Evolutionary conservation across 106 monocot species (phyloP), one percentile per base, ranked within the genome.

Genomic region (Dioscorea dumetorum): DNA sequence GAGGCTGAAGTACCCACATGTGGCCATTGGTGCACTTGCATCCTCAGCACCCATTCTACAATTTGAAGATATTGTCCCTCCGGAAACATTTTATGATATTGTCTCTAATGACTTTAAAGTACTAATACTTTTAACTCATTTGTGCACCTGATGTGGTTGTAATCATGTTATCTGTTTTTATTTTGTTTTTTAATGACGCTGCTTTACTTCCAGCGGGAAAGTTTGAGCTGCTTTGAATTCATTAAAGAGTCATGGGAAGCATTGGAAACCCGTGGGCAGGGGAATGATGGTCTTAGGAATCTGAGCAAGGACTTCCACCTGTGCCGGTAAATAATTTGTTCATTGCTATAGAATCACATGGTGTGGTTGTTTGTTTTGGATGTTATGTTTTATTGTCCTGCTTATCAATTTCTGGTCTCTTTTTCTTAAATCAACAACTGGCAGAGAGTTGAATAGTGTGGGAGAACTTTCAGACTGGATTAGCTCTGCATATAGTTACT

Each of bases 41-140:
- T 91, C 95, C 0, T 95, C 95, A n/a, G 91, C 95, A 41, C 95
- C 91, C 23, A 95, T 95, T 71, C 65, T 95, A 34, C 91, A 95
- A 64, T 95, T 95, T 68, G 95, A 95, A 75, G 82, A 91, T 65
- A 79, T 95, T 33, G 84, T 86, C 33, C 85, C 91, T 15, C 62
- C 81, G 9, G 84, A 88, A 22, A 86, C 83, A 20, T 95, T 95
- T 65, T 95, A 91, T 62, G 79, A 88, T 67, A 75, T 84, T 22
- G 91, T 88, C 50, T 95, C 95, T 49, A 83, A 76, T 67, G 91
- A 91, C 82, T 95, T 91, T 74, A 83, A 67, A 75, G 95, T 95
- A 54, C 15, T 54, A 54, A 54, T 54, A 19, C 2, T 49, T 56
- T 18, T 22, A n/a, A 24, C 49, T 35, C n/a, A 60, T 22, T 14